phyloP scores from a whole-genome alignment of 2,329 filamentous ascomycete species.

The Aspergillus awamori region DNA sequence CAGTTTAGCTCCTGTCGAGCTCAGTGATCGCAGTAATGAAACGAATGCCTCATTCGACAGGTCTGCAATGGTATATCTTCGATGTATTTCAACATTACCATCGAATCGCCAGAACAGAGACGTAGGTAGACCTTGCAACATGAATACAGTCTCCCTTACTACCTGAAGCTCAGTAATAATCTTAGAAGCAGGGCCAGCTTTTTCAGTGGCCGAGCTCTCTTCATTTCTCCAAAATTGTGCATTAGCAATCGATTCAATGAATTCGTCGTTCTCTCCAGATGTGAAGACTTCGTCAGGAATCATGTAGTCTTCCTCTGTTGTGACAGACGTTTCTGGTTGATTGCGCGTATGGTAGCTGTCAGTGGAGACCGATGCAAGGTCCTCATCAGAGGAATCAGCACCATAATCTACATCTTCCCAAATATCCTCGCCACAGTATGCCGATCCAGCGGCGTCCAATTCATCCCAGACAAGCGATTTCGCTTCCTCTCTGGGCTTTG shows the following conservation, averaged over 20 bases:
- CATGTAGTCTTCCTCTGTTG: slow-evolving; percentile 36
- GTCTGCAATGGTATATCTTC: slow-evolving; percentile 40
- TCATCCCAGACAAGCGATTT: slow-evolving; percentile 74
- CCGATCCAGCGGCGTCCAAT: slow-evolving; percentile 74
- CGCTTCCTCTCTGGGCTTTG: slow-evolving; percentile 52
- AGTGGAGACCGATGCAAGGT: slow-evolving; percentile 38
- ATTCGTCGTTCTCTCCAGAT: slow-evolving; percentile 32
- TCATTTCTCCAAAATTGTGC: slow-evolving; percentile 53
- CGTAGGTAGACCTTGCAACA: slow-evolving; percentile 78
- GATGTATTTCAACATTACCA: slow-evolving; percentile 39
- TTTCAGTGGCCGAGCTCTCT: slow-evolving; percentile 19
- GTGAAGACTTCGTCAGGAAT: slow-evolving; percentile 39
- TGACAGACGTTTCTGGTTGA: slow-evolving; percentile 31
- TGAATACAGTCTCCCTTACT: slow-evolving; percentile 77
- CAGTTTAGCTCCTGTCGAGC: slow-evolving; percentile 53
- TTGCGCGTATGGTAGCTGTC: slow-evolving; percentile 32
- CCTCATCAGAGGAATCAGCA: slow-evolving; percentile 44
- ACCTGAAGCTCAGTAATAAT: slow-evolving; percentile 70
- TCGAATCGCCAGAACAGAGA: slow-evolving; percentile 63
- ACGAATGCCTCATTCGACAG: slow-evolving; percentile 35
- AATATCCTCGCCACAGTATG: slow-evolving; percentile 55
- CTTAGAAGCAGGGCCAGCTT: slow-evolving; percentile 27
- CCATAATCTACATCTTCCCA: slow-evolving; percentile 46
- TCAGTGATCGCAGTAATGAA: slow-evolving; percentile 47
- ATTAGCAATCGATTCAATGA: slow-evolving; percentile 45